Base-by-base conservation (phyloP, 805 yeast genomes). In the Scheffersomyces amazonensis region DNA sequence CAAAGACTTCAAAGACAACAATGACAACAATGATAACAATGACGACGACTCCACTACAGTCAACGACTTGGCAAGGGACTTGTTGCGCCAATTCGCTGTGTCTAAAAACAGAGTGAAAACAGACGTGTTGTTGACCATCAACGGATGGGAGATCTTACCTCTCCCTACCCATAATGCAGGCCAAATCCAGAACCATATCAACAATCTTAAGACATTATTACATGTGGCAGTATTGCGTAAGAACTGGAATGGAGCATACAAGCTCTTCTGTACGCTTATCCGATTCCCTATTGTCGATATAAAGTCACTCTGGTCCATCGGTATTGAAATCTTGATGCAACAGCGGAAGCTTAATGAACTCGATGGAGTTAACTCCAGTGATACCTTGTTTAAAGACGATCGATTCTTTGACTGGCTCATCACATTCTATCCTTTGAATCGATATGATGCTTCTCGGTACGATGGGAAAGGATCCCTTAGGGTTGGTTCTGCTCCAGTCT, bases 231-330 rank as follows among this genome's bases (percentile, higher is more conserved):
- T 83, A 3, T 49, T 75, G 30, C 58, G 69, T 25, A 52, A 62
- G 21, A 69, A 79, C 7, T 84, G 88, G 88, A 48, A 53, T 5
- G 32, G 64, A 12, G 84, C 86, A 0, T 79, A 76, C 48, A 68
- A 68, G 37, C 58, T 78, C 6, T 78, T 79, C 46, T 54, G 76
- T 8, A 37, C 77, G 2, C 52, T 84, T 16, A 52, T 80, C 2
- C 54, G 83, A 36, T 47, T 75, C 1, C 74, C 74, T 1, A 54
- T 55, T 1, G 66, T 76, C 9, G 87, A 83, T 51, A 53, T 81
- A 5, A 62, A 79, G 37, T 58, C 73, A 3, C 51, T 82, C 9
- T 84, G 90, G 90, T 75, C 83, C 0, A 25, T 81, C 1, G 89
- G 85, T 0, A 55, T 78, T 4, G 81, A 78, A 42, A 76, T 83